Conservation (phyloP, 345 rosid genomes). For the Populus deltoides region DNA sequence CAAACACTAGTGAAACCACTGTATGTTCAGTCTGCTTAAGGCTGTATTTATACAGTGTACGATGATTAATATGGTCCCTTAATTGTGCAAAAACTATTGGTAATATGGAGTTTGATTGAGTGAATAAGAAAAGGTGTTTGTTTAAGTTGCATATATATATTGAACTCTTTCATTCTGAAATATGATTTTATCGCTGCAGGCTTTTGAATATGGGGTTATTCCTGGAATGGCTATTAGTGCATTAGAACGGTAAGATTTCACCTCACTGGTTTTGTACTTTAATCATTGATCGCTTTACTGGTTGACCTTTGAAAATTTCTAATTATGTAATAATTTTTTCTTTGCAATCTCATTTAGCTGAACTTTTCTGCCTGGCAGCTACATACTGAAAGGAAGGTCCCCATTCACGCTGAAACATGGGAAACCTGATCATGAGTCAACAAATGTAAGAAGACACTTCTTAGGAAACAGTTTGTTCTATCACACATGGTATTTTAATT, state of each 20-base stretch:
- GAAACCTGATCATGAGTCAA: constrained; percentile 87
- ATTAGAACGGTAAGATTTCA: constrained; percentile 68
- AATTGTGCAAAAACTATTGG: not conserved
- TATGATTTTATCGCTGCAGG: constrained; percentile 41
- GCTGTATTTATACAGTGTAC: not conserved
- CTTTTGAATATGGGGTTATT: constrained; percentile 78
- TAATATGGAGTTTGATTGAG: not conserved
- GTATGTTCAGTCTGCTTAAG: not conserved
- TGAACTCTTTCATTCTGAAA: constrained; percentile 17
- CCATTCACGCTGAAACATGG: constrained; percentile 85
- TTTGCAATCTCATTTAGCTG: not conserved
- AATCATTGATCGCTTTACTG: not conserved
- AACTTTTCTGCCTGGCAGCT: constrained; percentile 46
- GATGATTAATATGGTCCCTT: not conserved
- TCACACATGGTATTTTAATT: not conserved
- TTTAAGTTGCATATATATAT: not conserved
- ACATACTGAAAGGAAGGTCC: constrained; percentile 66
- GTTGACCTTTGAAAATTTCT: constrained; percentile 1
- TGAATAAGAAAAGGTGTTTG: not conserved
- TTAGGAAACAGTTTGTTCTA: constrained; percentile 5
- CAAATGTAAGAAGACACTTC: constrained; percentile 47
- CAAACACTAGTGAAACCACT: not conserved
- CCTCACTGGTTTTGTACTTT: not conserved
- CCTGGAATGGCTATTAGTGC: constrained; percentile 83
- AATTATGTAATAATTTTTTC: not conserved